Base-by-base conservation (phyloP, 2,329 filamentous ascomycete species). In the Diaporthe australafricana region DNA sequence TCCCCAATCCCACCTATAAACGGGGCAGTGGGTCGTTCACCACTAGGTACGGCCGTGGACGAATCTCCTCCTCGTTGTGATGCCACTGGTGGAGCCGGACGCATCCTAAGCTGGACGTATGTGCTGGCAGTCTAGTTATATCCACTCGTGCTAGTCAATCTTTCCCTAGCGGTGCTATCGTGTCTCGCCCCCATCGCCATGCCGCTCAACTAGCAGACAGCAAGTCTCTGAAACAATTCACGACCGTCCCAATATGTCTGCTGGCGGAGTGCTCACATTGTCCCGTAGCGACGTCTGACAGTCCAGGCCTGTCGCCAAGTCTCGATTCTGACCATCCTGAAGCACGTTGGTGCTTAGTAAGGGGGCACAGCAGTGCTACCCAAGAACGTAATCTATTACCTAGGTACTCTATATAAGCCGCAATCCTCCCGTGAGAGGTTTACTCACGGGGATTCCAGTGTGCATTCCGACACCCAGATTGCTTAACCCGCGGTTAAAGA, bases 331-430 rank as follows among this genome's bases (percentile, higher is more conserved):
- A 30, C 38, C 55, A 60, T 35, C 56, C n/a, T 17, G 38, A 45
- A 60, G 38, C 22, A 12, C 8, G 22, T 60, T 45, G 56, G 56
- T 45, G 56, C 38, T 60, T 45, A 60, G 14, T 60, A 60, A 60
- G n/a, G 56, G 12, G 38, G 56, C 56, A 60, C 56, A 60, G 56
- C n/a, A n/a, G 8, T 60, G 38, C 25, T 60, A 60, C 56, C 55
- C 22, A 27, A 27, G 20, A 14, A 14, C 38, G 56, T 35, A 9
- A 35, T 35, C 32, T n/a, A n/a, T n/a, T n/a, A n/a, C n/a, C n/a
- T n/a, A n/a, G n/a, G n/a, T n/a, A n/a, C n/a, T n/a, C n/a, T 60
- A 60, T 45, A 60, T 42, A 60, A 60, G 56, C 38, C 56, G 22
- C n/a, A 16, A 42, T 60, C 35, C 56, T 30, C 14, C 38, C 56